Evolutionary conservation across 345 rosid genomes (phyloP).

Genomic region (Aquilaria malaccensis): DNA sequence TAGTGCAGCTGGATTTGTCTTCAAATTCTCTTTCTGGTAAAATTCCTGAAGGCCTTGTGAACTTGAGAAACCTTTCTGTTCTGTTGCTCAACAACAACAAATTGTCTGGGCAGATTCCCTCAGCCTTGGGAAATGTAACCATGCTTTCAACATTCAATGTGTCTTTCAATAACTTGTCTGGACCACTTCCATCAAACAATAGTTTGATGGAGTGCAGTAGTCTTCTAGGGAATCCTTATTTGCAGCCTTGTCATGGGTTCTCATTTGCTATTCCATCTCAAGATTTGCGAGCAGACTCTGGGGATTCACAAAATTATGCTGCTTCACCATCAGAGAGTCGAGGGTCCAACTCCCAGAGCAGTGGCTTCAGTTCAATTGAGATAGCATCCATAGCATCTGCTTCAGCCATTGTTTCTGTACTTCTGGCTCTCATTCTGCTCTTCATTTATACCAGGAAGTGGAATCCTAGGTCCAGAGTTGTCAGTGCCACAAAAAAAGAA

Average conservation of each 20-base stretch:
- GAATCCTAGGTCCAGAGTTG: constrained; percentile 36
- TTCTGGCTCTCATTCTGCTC: constrained; percentile 36
- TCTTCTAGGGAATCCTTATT: constrained; percentile 47
- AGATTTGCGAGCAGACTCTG: constrained; percentile 20
- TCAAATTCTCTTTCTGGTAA: constrained; percentile 49
- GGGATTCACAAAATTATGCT: constrained; percentile 31
- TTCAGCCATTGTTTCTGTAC: constrained; percentile 55
- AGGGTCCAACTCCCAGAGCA: constrained; percentile 1
- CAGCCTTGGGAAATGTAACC: constrained; percentile 37
- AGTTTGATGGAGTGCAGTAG: constrained; percentile 37
- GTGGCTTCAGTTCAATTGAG: constrained; percentile 44
- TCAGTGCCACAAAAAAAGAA: constrained; percentile 38
- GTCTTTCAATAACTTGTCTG: constrained; percentile 57
- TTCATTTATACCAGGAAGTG: constrained; percentile 43
- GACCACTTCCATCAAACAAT: constrained; percentile 41
- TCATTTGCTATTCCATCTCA: constrained; percentile 34
- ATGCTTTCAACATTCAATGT: constrained; percentile 43
- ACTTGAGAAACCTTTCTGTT: constrained; percentile 36
- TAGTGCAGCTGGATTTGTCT: constrained; percentile 50
- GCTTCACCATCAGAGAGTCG: constrained; percentile 19
- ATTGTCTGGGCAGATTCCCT: constrained; percentile 55
- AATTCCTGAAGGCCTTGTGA: constrained; percentile 39
- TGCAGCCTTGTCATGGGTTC: constrained; percentile 35
- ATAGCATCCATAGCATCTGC: constrained; percentile 58
- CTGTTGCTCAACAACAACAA: constrained; percentile 56